These are phyloP conservation scores for Coccomyxa sp. DNA, from an alignment of 139 green algal genomes.

Conservation along the genomic window DNA sequence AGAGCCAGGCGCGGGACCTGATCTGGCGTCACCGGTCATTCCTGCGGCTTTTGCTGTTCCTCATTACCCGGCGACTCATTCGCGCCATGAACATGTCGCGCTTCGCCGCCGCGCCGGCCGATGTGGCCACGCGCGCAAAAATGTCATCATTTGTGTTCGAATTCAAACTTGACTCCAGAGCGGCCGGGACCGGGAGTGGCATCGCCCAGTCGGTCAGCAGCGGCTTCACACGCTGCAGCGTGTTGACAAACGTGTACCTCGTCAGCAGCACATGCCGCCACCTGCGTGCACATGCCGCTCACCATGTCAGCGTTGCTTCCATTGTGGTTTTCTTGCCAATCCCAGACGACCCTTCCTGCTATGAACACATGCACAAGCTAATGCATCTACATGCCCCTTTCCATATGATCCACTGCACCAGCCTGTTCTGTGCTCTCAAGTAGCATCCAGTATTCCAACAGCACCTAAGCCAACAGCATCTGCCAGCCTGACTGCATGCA, in stretches of 20 bases:
- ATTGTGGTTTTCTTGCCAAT: too few relatives aligned
- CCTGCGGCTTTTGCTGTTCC: too few relatives aligned
- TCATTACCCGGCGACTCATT: not conserved
- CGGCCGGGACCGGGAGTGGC: not conserved
- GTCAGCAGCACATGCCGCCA: conserved; percentile 24
- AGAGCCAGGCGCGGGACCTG: too few relatives aligned
- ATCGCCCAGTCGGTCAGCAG: not conserved
- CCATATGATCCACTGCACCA: too few relatives aligned
- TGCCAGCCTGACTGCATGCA: not conserved
- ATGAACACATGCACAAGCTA: too few relatives aligned
- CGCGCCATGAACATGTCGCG: not conserved
- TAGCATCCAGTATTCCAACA: too few relatives aligned
- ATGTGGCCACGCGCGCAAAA: too few relatives aligned
- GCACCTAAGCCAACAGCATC: too few relatives aligned
- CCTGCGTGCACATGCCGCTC: not conserved
- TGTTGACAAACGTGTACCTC: conserved; percentile 38
- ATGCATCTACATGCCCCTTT: too few relatives aligned
- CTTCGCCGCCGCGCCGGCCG: not conserved
- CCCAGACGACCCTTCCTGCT: too few relatives aligned
- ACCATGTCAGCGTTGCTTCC: not conserved
- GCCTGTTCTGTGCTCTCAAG: too few relatives aligned
- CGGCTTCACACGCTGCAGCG: conserved; percentile 5
- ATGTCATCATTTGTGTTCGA: not conserved
- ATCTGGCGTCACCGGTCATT: too few relatives aligned
- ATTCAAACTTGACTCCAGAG: not conserved